Base-by-base conservation (phyloP, 768 basidiomycete genomes). In the Leccinum rimulosum region DNA sequence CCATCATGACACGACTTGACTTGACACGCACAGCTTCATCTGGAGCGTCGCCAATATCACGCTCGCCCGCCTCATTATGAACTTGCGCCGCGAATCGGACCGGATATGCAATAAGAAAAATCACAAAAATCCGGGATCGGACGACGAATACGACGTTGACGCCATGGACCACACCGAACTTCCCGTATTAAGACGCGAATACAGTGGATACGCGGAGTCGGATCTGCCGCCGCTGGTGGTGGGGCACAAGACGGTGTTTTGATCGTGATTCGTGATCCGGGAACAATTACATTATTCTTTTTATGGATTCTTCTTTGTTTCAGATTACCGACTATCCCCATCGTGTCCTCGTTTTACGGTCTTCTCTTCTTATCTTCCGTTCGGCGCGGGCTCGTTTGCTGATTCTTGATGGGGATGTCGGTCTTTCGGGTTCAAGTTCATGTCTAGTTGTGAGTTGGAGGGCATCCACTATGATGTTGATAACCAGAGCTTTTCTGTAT, bases 61-160 rank as follows among this genome's bases (percentile, higher is more conserved):
- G 15, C 65, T 75, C 2, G 63, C 77, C 1, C 68, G 67, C 30
- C 71, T 77, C 25, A 69, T 78, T 45, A 45, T 77, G 33, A 70
- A 76, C 40, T 53, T 75, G 19, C 70, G 77, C 38, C 31, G 67
- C 1, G 17, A 68, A 7, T 55, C 66, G 7, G n/a, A 0, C 22
- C n/a, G 45, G 1, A 17, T 27, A 25, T 10, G 8, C 17, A 17
- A 52, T 19, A 17, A 22, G 2, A 31, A 31, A 11, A 10, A 31
- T 10, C 10, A 31, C 1, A 31, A 31, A 1, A 31, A 31, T 0
- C 10, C 31, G 1, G 31, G 31, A 31, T 31, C 31, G 10, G 31
- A 31, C 0, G 31, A 31, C 1, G 31, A 31, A 31, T 31, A 31
- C 10, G 10, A 31, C 0, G 6, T 7, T 17, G 27, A 49, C 17